These are phyloP conservation scores for Dentipellis sp. DNA, from an alignment of 768 basidiomycete species.

Conservation along the genomic window DNA sequence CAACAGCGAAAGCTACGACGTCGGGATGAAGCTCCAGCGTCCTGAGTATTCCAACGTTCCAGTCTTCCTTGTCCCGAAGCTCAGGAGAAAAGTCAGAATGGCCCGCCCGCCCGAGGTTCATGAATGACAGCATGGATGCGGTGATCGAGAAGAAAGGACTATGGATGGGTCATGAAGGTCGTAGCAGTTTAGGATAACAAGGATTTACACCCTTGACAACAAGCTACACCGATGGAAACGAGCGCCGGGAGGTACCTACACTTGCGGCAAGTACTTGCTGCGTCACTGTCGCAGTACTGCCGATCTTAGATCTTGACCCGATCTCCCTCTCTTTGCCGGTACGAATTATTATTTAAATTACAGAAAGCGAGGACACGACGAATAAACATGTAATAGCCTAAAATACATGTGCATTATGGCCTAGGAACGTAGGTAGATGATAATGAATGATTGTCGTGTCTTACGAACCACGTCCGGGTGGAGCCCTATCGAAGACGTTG, in stretches of 20 bases:
- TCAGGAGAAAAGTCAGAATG: conserved; percentile 49
- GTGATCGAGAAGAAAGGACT: neutral
- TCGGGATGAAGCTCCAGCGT: conserved; percentile 42
- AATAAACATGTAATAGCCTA: neutral
- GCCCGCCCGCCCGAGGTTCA: conserved; percentile 10
- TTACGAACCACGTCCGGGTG: neutral
- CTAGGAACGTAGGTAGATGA: neutral
- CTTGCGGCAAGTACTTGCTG: no score
- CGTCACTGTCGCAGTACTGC: no score
- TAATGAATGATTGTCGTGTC: conserved; percentile 2
- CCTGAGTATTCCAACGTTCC: conserved; percentile 43
- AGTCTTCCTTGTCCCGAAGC: conserved; percentile 45
- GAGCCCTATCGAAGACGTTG: conserved; percentile 4
- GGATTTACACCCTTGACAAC: no score
- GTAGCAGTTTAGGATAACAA: no score
- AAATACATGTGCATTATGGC: neutral
- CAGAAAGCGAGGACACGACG: no score
- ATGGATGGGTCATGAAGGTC: neutral
- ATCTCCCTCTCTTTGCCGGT: no score
- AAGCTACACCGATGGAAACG: no score
- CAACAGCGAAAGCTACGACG: conserved; percentile 43
- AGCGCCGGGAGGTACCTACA: no score
- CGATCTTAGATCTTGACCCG: no score
- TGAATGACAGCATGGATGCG: conserved; percentile 2
- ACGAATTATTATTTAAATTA: no score